A percentile compares a stretch with the other conserved stretches of the same genome.
phyloP scores from a whole-genome alignment of 805 yeast species.

The Lachancea dasiensis region DNA sequence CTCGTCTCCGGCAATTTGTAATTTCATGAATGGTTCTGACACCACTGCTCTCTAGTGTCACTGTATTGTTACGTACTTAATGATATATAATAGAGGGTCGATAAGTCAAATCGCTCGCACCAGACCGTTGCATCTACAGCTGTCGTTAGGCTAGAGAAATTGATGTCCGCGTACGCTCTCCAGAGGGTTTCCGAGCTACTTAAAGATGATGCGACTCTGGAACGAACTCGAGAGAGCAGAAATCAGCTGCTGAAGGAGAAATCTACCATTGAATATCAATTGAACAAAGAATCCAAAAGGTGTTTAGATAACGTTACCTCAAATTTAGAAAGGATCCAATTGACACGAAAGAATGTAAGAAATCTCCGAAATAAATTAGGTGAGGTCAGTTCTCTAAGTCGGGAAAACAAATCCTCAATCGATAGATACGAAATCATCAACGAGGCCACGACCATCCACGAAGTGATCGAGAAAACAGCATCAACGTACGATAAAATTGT shows the following conservation, averaged over 20 bases:
- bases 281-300: conserved; percentile 61
- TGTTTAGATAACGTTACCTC: conserved; percentile 53
- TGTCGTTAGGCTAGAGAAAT: too few relatives aligned
- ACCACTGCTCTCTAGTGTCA: too few relatives aligned
- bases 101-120: too few relatives aligned
- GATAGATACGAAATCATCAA: conserved; percentile 64
- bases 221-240: conserved; percentile 45
- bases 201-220: conserved; percentile 45
- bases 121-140: too few relatives aligned
- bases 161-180: conserved; percentile 25
- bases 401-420: conserved; percentile 54
- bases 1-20: too few relatives aligned
- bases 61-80: too few relatives aligned
- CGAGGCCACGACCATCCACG: conserved; percentile 60
- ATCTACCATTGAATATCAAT: conserved; percentile 65
- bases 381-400: conserved; percentile 44
- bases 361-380: conserved; percentile 41
- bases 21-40: too few relatives aligned
- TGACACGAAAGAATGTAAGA: conserved; percentile 42
- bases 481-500: conserved; percentile 57
- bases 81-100: too few relatives aligned
- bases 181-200: conserved; percentile 31
- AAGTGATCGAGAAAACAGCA: conserved; percentile 65
- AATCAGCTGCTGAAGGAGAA: conserved; percentile 63
- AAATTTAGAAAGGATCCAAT: conserved; percentile 35